Conservation (phyloP, 768 basidiomycete genomes). For the Pisolithus orientalis region DNA sequence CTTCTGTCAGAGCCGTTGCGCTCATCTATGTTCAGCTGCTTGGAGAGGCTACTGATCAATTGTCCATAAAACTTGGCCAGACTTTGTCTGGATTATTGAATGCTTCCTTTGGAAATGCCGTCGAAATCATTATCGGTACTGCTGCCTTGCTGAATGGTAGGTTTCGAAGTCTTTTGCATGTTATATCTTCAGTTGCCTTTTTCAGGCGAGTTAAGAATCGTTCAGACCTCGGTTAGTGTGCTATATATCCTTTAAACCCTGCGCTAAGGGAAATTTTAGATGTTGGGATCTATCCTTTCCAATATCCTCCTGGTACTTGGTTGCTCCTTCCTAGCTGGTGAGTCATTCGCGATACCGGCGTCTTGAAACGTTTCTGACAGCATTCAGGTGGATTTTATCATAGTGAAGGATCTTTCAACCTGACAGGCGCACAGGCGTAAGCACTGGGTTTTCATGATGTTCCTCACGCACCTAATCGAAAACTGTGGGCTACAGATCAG, state of each 20-base stretch:
- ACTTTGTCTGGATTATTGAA: conserved; percentile 85
- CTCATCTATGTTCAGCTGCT: conserved; percentile 44
- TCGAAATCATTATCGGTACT: conserved; percentile 86
- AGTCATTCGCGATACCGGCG: conserved; percentile 2
- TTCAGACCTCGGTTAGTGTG: conserved; percentile 74
- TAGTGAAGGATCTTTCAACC: conserved; percentile 67
- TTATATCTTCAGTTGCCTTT: conserved; percentile 3
- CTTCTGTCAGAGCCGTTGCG: not conserved
- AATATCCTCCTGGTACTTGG: conserved; percentile 89
- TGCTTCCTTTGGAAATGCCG: conserved; percentile 78
- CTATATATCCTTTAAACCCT: not conserved
- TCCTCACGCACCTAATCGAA: not conserved
- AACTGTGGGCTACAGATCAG: conserved; percentile 19
- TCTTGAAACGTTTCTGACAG: not conserved
- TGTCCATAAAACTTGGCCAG: conserved; percentile 72
- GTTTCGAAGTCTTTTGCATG: conserved; percentile 2
- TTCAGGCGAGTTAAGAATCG: conserved; percentile 75
- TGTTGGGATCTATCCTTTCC: conserved; percentile 88
- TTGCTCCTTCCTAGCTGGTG: conserved; percentile 82
- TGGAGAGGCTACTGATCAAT: conserved; percentile 77
- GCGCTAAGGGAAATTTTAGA: conserved; percentile 33
- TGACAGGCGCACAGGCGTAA: conserved; percentile 83
- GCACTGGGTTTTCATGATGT: conserved; percentile 18
- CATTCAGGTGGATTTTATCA: conserved; percentile 56
- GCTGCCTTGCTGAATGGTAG: conserved; percentile 75